Conservation (phyloP, 768 basidiomycete genomes). For the Termitomyces sp. region DNA sequence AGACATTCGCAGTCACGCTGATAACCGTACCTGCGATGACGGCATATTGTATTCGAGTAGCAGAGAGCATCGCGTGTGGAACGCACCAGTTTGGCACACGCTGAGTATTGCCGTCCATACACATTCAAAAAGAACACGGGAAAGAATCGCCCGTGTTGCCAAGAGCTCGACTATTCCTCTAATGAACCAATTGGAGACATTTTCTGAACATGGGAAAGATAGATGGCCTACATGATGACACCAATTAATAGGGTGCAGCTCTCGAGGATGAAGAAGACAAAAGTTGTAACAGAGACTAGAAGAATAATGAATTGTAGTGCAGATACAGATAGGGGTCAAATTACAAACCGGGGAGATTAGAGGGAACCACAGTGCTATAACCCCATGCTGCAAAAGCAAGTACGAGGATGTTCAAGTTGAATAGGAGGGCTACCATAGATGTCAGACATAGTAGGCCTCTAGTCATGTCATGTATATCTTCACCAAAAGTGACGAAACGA, state of each 20-base stretch:
- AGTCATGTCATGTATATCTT: conserved; percentile 14
- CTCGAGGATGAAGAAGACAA: conserved; percentile 41
- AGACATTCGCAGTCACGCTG: conserved; percentile 37
- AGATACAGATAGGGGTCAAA: background rate
- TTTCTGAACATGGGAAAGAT: background rate
- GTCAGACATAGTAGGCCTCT: background rate
- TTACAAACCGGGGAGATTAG: conserved; percentile 28
- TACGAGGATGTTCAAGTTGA: conserved; percentile 44
- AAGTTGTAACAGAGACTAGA: conserved; percentile 40
- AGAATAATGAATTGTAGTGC: background rate
- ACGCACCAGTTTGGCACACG: conserved; percentile 45
- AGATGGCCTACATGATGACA: conserved; percentile 25
- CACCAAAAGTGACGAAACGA: conserved; percentile 55
- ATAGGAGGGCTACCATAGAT: conserved; percentile 33
- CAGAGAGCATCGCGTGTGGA: background rate
- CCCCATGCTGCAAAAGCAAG: conserved; percentile 59
- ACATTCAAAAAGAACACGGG: conserved; percentile 47
- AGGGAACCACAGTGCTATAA: conserved; percentile 30
- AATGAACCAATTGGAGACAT: background rate
- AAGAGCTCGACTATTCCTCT: conserved; percentile 35
- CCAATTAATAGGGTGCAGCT: conserved; percentile 32
- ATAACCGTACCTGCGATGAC: conserved; percentile 40
- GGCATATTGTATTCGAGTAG: background rate
- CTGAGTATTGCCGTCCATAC: conserved; percentile 47
- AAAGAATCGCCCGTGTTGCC: conserved; percentile 28